Percentiles rank a stretch among this genome's conserved stretches.
These are phyloP conservation scores for Cladobotryum protrusum DNA, from an alignment of 2,329 filamentous ascomycete genomes.

Conservation along the genomic window DNA sequence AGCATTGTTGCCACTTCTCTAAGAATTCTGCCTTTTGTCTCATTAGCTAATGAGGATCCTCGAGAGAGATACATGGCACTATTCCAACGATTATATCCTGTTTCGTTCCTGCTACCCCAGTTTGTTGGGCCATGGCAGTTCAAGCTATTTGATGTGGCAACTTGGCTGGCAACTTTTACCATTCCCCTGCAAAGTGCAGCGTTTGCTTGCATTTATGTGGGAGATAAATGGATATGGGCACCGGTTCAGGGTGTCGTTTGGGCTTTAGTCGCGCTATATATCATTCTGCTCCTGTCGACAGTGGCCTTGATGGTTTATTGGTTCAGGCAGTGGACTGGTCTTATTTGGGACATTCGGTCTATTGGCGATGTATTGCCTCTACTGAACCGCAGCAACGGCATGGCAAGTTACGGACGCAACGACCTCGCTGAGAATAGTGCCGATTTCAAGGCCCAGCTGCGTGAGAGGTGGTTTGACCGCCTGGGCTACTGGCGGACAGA, in stretches of 20 bases:
- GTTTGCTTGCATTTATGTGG: constrained; percentile 58
- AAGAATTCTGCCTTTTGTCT: constrained; percentile 69
- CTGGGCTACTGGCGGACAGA: constrained; percentile 83
- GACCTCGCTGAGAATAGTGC: constrained; percentile 43
- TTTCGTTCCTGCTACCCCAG: constrained; percentile 57
- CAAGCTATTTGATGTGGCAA: constrained; percentile 57
- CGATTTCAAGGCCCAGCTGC: constrained; percentile 48
- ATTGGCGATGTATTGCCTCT: constrained; percentile 76
- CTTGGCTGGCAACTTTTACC: constrained; percentile 74
- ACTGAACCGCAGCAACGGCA: constrained; percentile 72
- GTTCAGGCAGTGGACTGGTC: constrained; percentile 58
- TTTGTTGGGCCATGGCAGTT: constrained; percentile 59
- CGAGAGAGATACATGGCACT: constrained; percentile 57
- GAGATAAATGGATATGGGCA: constrained; percentile 69
- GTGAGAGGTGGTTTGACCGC: constrained; percentile 56
- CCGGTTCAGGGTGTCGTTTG: constrained; percentile 72
- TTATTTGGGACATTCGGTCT: constrained; percentile 79
- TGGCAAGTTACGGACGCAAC: constrained; percentile 66
- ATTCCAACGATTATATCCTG: constrained; percentile 63
- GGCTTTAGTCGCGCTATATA: constrained; percentile 69
- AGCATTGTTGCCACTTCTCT: constrained; percentile 68
- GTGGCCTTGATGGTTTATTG: constrained; percentile 56
- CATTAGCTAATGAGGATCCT: constrained; percentile 62
- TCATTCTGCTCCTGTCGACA: constrained; percentile 55
- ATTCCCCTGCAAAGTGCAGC: constrained; percentile 74